A percentile compares a stretch with the other conserved stretches of the same genome.
Conservation (phyloP, 1,139 yeast species). For the Geotrichum candidum region DNA sequence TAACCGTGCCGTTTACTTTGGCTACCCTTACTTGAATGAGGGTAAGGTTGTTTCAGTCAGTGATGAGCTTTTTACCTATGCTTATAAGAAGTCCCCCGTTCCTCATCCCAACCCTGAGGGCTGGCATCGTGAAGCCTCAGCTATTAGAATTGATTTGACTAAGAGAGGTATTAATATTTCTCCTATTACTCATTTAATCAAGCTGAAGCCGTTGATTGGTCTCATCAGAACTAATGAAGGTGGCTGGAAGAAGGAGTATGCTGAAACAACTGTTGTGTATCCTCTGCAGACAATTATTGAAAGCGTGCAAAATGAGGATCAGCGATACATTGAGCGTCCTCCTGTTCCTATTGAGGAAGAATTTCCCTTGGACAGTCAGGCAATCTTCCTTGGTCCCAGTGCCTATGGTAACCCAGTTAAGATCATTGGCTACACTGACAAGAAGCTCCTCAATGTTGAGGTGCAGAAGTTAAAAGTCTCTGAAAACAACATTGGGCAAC, state of each 20-base stretch:
- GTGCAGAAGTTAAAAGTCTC: conserved; percentile 30
- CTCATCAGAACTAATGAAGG: conserved; percentile 65
- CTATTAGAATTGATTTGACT: conserved; percentile 40
- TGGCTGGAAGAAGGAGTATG: conserved; percentile 58
- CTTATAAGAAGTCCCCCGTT: conserved; percentile 28
- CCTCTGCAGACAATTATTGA: conserved; percentile 81
- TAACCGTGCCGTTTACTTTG: conserved; percentile 59
- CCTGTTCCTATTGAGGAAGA: conserved; percentile 78
- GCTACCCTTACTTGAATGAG: conserved; percentile 88
- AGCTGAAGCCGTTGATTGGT: conserved; percentile 74
- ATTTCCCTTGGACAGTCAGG: conserved; percentile 67
- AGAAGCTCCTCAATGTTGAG: conserved; percentile 31
- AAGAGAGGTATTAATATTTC: conserved; percentile 57
- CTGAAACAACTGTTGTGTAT: conserved; percentile 33
- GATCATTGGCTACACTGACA: conserved; percentile 52
- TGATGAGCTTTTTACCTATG: conserved; percentile 50
- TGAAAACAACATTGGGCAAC: conserved; percentile 30
- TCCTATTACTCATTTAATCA: conserved; percentile 51
- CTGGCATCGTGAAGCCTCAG: conserved; percentile 19
- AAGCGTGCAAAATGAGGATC: conserved; percentile 65
- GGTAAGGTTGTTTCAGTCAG: conserved; percentile 61
- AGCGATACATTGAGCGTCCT: conserved; percentile 63
- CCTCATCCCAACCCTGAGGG: conserved; percentile 34
- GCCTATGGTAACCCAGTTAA: conserved; percentile 85
- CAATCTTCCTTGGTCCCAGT: conserved; percentile 78